These are phyloP conservation scores for Apiotrichum veenhuisii DNA, from an alignment of 1,284 basidiomycete genomes.

Conservation along the genomic window DNA sequence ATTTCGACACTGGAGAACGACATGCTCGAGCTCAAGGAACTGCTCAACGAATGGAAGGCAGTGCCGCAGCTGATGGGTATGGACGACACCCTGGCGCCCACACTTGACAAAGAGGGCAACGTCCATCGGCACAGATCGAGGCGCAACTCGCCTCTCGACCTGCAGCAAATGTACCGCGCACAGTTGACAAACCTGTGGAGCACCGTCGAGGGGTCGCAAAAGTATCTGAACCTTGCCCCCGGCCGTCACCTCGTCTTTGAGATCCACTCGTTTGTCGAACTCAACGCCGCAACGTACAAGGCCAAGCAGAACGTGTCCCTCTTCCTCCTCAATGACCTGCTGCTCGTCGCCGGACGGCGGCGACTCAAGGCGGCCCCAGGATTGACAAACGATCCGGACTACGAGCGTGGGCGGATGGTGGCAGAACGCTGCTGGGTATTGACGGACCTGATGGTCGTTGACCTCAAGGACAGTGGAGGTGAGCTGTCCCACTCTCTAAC, in stretches of 20 bases:
- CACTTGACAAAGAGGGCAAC: constrained; percentile 42
- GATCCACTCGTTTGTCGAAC: constrained; percentile 73
- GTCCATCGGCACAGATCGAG: constrained; percentile 62
- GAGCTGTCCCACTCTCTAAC: constrained; percentile 46
- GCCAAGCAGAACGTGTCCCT: constrained; percentile 81
- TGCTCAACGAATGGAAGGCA: constrained; percentile 88
- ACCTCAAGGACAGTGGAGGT: constrained; percentile 82
- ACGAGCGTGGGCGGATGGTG: constrained; percentile 65
- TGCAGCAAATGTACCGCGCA: constrained; percentile 86
- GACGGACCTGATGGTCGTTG: constrained; percentile 86
- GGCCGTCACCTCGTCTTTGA: constrained; percentile 89
- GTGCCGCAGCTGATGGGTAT: constrained; percentile 90
- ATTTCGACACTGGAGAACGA: constrained; percentile 95
- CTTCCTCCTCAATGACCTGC: constrained; percentile 84
- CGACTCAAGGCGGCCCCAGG: constrained; percentile 31
- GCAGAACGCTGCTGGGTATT: constrained; percentile 90
- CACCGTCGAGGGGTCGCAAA: constrained; percentile 92
- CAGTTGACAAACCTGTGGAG: constrained; percentile 90
- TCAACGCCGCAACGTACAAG: constrained; percentile 95
- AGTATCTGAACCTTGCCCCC: constrained; percentile 83
- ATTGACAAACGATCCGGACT: constrained; percentile 43
- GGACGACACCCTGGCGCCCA: constrained; percentile 58
- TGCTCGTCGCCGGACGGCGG: constrained; percentile 71
- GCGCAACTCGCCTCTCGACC: constrained; percentile 85
- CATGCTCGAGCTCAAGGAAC: constrained; percentile 93